Evolutionary conservation across 306 rosid genomes (phyloP).

Genomic region (Prunus mongolica): DNA sequence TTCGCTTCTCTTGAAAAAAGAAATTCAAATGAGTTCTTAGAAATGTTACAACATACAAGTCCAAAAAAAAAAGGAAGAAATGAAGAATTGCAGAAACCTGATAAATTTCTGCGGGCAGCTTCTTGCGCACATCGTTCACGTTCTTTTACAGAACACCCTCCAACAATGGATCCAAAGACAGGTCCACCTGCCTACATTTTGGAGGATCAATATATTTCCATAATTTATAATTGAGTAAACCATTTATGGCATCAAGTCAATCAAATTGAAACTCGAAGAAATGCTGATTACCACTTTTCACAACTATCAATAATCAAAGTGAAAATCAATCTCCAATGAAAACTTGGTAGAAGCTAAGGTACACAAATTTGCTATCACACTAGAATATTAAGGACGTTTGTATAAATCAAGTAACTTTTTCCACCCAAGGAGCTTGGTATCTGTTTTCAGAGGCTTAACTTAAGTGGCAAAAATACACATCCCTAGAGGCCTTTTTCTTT

Average conservation of each 20-base stretch:
- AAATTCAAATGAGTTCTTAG: not conserved
- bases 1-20: not conserved
- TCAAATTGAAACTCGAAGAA: not conserved
- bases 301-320: not conserved
- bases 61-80: not conserved
- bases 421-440: too few species aligned
- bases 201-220: conserved; percentile 13
- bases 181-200: conserved; percentile 65
- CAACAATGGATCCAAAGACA: conserved; percentile 86
- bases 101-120: conserved; percentile 68
- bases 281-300: not conserved
- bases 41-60: not conserved
- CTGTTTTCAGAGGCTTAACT: not conserved
- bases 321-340: not conserved
- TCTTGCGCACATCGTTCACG: conserved; percentile 79
- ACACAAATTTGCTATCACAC: not conserved
- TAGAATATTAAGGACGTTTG: not conserved
- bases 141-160: conserved; percentile 71
- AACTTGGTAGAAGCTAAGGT: not conserved
- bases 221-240: not conserved
- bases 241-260: too few species aligned
- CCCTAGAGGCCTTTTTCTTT: too few species aligned
- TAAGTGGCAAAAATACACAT: not conserved
- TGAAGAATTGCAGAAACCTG: conserved; percentile 47
- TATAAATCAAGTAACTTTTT: too few species aligned